These are phyloP conservation scores for Chlamydomonas applanata DNA, from an alignment of 139 green algal species.

Conservation along the genomic window DNA sequence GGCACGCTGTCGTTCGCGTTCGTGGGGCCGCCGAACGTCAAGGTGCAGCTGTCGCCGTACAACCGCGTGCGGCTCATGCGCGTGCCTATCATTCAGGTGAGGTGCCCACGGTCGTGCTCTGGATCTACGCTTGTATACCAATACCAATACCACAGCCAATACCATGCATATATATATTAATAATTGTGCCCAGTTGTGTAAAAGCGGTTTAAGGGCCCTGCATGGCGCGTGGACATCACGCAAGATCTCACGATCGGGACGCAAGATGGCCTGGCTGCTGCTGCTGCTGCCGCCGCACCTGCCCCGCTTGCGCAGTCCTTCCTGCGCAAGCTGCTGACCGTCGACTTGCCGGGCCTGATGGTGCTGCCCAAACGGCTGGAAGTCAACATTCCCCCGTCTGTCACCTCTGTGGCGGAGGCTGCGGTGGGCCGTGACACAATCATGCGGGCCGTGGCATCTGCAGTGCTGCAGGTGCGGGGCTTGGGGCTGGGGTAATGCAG, in stretches of 20 bases:
- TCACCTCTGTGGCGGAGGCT: slow-evolving; percentile 87
- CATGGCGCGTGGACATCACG: too few species aligned
- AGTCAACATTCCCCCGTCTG: slow-evolving; percentile 86
- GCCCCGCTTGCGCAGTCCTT: slow-evolving; percentile 62
- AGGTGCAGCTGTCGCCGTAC: slow-evolving; percentile 93
- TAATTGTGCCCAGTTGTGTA: too few species aligned
- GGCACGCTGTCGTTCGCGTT: slow-evolving; percentile 90
- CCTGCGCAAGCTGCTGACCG: slow-evolving; percentile 86
- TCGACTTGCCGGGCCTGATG: slow-evolving; percentile 93
- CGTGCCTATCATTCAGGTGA: slow-evolving; percentile 83
- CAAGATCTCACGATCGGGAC: neutral
- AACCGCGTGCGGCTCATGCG: slow-evolving; percentile 90
- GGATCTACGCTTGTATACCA: too few species aligned
- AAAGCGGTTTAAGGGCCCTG: too few species aligned
- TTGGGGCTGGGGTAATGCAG: neutral
- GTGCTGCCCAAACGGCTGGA: slow-evolving; percentile 87
- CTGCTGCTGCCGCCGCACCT: neutral
- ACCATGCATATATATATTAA: too few species aligned
- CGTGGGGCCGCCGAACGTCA: slow-evolving; percentile 84
- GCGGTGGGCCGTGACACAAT: slow-evolving; percentile 89
- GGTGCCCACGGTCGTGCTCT: neutral
- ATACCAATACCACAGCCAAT: too few species aligned
- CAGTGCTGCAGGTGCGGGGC: slow-evolving; percentile 70
- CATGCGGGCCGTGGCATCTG: slow-evolving; percentile 83
- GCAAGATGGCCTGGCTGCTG: neutral